Evolutionary conservation across 371 early-diverging fungal genomes (phyloP), one percentile per base, ranked within the genome.

Genomic region (Phascolomyces articulosus): DNA sequence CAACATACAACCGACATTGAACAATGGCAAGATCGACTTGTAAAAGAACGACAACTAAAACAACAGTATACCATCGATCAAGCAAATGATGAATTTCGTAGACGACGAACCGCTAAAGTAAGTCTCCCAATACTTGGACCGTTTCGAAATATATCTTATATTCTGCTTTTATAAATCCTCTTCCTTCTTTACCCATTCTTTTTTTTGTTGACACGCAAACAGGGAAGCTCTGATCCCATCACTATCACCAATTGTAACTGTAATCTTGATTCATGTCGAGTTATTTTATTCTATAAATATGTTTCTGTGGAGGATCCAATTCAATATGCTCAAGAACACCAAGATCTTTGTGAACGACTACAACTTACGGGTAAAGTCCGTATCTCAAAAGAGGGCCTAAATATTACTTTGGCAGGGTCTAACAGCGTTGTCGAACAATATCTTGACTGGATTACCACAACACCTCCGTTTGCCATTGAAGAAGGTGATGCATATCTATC

Each of bases 221-320:
- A 48, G 73, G 78, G 82, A n/a, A 53, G 70, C 15, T 78, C 82
- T 4, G 83, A 83, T 64, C 75, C 83, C 0, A 78, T 83, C 38
- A 28, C 55, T 8, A 23, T 73, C 0, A 51, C 67, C 18, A 44
- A 51, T n/a, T 83, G 83, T 34, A 21, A 65, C 7, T 83, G 83
- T 29, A 62, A 72, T 28, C 38, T 41, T 11, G 62, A 69, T 11
- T 34, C 41, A 3, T 68, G 54, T 16, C 75, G 72, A 16, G 90
- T 91, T 24, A 83, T 91, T 61, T 68, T 91, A 8, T 91, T 88
- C 63, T 91, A 91, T 58, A 66, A 72, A 8, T 91, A 91, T 48
- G 49, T 63, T 0, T 58, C 55, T 13, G 72, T 89, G 8, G 24
- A 53, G 0, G 77, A 84, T 29, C 84, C 88, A 8, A 27, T 67